phyloP scores from a whole-genome alignment of 306 rosid species.

The Lathyrus tuberosus region DNA sequence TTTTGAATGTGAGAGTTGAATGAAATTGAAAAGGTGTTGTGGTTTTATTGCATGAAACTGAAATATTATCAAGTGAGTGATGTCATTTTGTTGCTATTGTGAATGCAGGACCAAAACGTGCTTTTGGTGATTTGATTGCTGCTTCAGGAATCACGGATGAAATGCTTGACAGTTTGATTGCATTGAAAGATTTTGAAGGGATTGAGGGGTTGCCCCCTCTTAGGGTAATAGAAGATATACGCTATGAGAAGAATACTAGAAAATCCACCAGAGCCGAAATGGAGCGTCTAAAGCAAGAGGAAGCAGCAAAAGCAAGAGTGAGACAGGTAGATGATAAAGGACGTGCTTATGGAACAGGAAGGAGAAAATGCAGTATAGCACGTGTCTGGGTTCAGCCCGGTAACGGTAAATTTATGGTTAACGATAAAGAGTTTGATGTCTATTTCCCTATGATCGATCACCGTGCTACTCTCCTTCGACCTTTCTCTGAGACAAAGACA shows the following conservation, averaged over 20 bases:
- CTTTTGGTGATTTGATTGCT: slow-evolving; percentile 88
- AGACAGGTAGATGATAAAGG: slow-evolving; percentile 87
- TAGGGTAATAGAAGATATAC: slow-evolving; percentile 66
- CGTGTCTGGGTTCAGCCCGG: slow-evolving; percentile 97
- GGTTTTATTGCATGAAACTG: slow-evolving; percentile 22
- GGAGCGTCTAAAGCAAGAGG: slow-evolving; percentile 94
- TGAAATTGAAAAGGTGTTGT: slow-evolving; percentile 19
- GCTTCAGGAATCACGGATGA: slow-evolving; percentile 94
- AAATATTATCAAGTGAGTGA: neutral
- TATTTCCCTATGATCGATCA: slow-evolving; percentile 95
- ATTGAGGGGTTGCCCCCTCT: slow-evolving; percentile 89
- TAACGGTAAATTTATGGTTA: slow-evolving; percentile 72
- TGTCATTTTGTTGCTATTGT: slow-evolving; percentile 19
- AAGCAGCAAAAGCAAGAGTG: slow-evolving; percentile 84
- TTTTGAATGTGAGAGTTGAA: slow-evolving; percentile 9
- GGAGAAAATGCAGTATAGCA: slow-evolving; percentile 96
- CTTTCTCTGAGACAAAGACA: slow-evolving; percentile 92
- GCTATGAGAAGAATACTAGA: slow-evolving; percentile 73
- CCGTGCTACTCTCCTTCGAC: slow-evolving; percentile 92
- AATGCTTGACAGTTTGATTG: slow-evolving; percentile 92
- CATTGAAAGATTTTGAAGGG: slow-evolving; percentile 78
- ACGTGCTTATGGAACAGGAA: slow-evolving; percentile 93
- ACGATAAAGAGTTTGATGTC: slow-evolving; percentile 83
- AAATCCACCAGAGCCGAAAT: slow-evolving; percentile 77
- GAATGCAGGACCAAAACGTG: slow-evolving; percentile 73